phyloP scores from a whole-genome alignment of 108 stramenopile species.

The Cyclostephanos tholiformis region DNA sequence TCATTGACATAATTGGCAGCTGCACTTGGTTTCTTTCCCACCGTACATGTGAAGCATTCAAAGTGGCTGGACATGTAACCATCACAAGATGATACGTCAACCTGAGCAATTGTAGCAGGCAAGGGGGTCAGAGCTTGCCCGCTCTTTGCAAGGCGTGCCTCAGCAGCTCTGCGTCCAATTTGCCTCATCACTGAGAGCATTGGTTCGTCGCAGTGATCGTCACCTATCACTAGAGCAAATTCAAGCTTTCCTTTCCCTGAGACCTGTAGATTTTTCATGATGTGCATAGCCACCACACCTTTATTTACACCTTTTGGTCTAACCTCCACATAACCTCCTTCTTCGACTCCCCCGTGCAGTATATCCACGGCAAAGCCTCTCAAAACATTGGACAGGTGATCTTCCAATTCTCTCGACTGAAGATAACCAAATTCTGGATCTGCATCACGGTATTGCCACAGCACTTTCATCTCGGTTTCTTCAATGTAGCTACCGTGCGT shows the following conservation, averaged over 20 bases:
- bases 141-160: slow-evolving; percentile 53
- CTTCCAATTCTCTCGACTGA: slow-evolving; percentile 95
- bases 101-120: slow-evolving; percentile 71
- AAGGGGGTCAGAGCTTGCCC: slow-evolving; percentile 66
- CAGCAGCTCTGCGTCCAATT: slow-evolving; percentile 64
- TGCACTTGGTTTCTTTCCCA: slow-evolving; percentile 96
- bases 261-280: slow-evolving; percentile 67
- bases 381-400: slow-evolving; percentile 91
- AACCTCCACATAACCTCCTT: slow-evolving; percentile 88
- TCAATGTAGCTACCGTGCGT: slow-evolving; percentile 92
- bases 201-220: slow-evolving; percentile 94
- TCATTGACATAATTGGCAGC: slow-evolving; percentile 96
- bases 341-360: slow-evolving; percentile 87
- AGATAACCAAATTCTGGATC: slow-evolving; percentile 98
- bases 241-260: slow-evolving; percentile 64
- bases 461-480: slow-evolving; percentile 91
- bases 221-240: slow-evolving; percentile 88
- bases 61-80: slow-evolving; percentile 65
- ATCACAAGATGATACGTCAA: slow-evolving; percentile 79
- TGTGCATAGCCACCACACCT: slow-evolving; percentile 84
- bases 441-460: slow-evolving; percentile 96
- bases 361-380: slow-evolving; percentile 93
- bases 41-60: slow-evolving; percentile 88
- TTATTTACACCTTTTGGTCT: slow-evolving; percentile 89
- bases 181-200: slow-evolving; percentile 93